Evolutionary conservation across 2,329 filamentous ascomycete species (phyloP).

Genomic region (Chaetothyriales sp.): DNA sequence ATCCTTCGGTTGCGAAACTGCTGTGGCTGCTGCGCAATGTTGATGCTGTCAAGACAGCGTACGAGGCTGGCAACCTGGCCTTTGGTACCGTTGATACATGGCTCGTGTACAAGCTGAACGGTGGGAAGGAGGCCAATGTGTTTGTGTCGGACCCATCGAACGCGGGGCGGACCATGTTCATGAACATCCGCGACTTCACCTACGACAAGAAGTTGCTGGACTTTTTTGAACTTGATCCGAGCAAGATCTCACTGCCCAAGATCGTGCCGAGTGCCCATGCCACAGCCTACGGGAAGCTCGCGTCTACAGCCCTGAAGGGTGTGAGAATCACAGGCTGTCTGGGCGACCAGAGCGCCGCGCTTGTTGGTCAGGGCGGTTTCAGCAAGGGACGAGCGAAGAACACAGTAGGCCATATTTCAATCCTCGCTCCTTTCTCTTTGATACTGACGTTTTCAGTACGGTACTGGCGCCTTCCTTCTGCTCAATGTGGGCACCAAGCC

Average conservation of each 20-base stretch:
- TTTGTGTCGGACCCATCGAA: conserved; percentile 67
- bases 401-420: conserved; percentile 27
- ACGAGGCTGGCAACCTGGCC: conserved; percentile 51
- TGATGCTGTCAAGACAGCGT: conserved; percentile 48
- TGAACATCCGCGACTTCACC: conserved; percentile 57
- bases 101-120: conserved; percentile 60
- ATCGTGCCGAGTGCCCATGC: conserved; percentile 60
- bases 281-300: conserved; percentile 49
- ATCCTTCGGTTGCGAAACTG: conserved; percentile 63
- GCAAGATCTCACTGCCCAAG: conserved; percentile 52
- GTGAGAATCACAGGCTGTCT: conserved; percentile 57
- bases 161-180: conserved; percentile 70
- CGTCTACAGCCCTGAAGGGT: conserved; percentile 46
- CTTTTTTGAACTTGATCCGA: conserved; percentile 53
- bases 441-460: conserved; percentile 33
- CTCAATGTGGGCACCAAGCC: conserved; percentile 66
- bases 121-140: conserved; percentile 39
- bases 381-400: conserved; percentile 62
- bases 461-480: conserved; percentile 64
- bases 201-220: conserved; percentile 56
- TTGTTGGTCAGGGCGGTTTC: conserved; percentile 68
- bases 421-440: not conserved
- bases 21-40: conserved; percentile 57
- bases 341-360: conserved; percentile 61
- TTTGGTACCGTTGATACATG: conserved; percentile 71